Base-by-base conservation (phyloP, 2,329 filamentous ascomycete species). In the Sordariomycetes sp. region DNA sequence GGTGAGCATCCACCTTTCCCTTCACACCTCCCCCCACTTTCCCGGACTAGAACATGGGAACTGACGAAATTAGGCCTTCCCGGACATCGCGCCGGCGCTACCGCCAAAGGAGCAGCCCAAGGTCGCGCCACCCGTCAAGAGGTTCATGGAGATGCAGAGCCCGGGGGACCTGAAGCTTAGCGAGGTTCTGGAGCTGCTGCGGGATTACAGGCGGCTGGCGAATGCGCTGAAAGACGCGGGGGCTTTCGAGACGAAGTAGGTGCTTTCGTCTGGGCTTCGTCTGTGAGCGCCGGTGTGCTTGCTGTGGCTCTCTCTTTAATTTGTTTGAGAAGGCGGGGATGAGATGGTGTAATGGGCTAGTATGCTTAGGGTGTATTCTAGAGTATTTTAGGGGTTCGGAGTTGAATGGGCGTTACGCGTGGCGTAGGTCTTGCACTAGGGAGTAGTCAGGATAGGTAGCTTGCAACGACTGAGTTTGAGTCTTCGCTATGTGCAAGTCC, bases 151-250 rank as follows among this genome's bases (percentile, higher is more conserved):
- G 64, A 69, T 87, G 59, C 78, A 87, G 65, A 85, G 85, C 66
- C 85, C 86, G 0, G 80, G 80, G 0, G 88, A 93, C 53, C 74
- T 93, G 32, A 84, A 79, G 58, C 74, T 93, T 28, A 81, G 83
- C n/a, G 89, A 93, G 65, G 84, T 93, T 20, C 72, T 87, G 25
- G 82, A 88, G 59, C 72, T 93, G 54, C 71, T 93, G 24, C 78
- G 82, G 58, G 89, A 93, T 69, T 93, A 93, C 66, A 82, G 88
- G 64, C 77, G 89, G 57, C 72, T 93, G 53, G 88, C 87, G 0
- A 76, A 76, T 32, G 81, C 81, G 10, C 69, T 92, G 59, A 83
- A 82, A 64, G 81, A 85, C 54, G 72, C 82, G 67, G 83, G 78
- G 22, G 83, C 82, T 11, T 83, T 87, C 65, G 78, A 79, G 60